These are phyloP conservation scores for Chrysophaeum taylorii DNA, from an alignment of 352 stramenopile species.

Conservation along the genomic window DNA sequence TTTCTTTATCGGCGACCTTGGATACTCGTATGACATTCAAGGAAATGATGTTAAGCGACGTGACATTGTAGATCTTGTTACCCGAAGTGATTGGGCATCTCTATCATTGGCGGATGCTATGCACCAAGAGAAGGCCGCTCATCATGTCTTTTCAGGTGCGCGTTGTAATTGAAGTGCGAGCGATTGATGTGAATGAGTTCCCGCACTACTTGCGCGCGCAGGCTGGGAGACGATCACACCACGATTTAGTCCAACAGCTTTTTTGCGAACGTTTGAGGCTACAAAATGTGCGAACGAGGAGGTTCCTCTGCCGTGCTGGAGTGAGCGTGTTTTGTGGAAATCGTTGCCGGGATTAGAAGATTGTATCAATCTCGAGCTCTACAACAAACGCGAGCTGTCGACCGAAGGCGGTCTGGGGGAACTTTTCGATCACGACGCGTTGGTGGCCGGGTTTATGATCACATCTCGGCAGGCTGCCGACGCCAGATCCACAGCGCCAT, in stretches of 20 bases:
- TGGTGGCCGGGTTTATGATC: too few relatives aligned
- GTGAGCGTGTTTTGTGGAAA: slow-evolving; percentile 1
- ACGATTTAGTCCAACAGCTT: neutral
- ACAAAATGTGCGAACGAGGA: neutral
- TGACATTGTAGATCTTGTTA: too few relatives aligned
- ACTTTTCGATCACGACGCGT: too few relatives aligned
- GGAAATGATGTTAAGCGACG: too few relatives aligned
- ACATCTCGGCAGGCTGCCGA: too few relatives aligned
- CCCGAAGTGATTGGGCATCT: too few relatives aligned
- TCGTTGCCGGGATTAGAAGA: neutral
- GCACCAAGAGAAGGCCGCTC: neutral
- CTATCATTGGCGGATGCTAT: neutral
- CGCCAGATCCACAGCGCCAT: too few relatives aligned
- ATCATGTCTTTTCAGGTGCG: neutral
- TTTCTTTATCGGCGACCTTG: slow-evolving; percentile 6
- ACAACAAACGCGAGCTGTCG: neutral
- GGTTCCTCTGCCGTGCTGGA: neutral
- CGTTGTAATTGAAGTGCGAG: too few relatives aligned
- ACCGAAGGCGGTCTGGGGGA: too few relatives aligned
- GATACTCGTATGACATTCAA: too few relatives aligned
- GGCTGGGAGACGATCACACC: neutral
- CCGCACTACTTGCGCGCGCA: too few relatives aligned
- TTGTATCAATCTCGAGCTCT: neutral
- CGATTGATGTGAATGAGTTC: too few relatives aligned
- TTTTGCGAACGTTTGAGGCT: neutral